phyloP scores from a whole-genome alignment of 352 stramenopile species.

The Globisporangium rhizosaccharum region DNA sequence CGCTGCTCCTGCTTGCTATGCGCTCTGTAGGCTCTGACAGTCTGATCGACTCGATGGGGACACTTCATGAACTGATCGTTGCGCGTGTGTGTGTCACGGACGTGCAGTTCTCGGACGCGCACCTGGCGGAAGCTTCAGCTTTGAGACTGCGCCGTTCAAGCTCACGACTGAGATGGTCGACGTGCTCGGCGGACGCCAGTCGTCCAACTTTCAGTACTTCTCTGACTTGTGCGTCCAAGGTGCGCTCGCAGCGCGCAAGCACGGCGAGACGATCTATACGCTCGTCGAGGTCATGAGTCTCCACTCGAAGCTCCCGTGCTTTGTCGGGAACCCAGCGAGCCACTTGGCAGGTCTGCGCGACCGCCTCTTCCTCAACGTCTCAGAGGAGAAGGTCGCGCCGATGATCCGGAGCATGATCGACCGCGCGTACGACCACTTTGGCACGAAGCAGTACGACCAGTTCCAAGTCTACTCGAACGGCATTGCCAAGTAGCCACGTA shows the following conservation, averaged over 20 bases:
- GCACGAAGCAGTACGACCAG: conserved; percentile 94
- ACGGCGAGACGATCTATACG: conserved; percentile 92
- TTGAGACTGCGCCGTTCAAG: conserved; percentile 97
- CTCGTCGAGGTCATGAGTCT: conserved; percentile 94
- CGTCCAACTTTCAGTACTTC: conserved; percentile 91
- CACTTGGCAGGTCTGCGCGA: conserved; percentile 48
- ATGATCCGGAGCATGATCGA: conserved; percentile 92
- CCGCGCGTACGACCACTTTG: conserved; percentile 93
- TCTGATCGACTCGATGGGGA: neutral
- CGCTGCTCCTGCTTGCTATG: neutral
- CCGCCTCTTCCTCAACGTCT: conserved; percentile 62
- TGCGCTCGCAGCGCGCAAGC: conserved; percentile 88
- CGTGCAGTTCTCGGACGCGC: conserved; percentile 60
- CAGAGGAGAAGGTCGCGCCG: conserved; percentile 49
- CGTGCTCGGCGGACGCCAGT: conserved; percentile 90
- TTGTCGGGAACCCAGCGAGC: conserved; percentile 29
- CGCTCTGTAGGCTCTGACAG: neutral
- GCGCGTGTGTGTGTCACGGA: neutral
- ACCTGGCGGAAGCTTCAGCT: conserved; percentile 91
- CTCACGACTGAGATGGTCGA: conserved; percentile 95
- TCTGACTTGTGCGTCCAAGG: conserved; percentile 91
- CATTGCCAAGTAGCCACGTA: conserved; percentile 26
- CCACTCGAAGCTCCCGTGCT: conserved; percentile 74
- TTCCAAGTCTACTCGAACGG: conserved; percentile 92
- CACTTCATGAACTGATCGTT: too few relatives aligned